Evolutionary conservation across 2,329 filamentous ascomycete genomes (phyloP).

Genomic region (Colletotrichum echinochloae): DNA sequence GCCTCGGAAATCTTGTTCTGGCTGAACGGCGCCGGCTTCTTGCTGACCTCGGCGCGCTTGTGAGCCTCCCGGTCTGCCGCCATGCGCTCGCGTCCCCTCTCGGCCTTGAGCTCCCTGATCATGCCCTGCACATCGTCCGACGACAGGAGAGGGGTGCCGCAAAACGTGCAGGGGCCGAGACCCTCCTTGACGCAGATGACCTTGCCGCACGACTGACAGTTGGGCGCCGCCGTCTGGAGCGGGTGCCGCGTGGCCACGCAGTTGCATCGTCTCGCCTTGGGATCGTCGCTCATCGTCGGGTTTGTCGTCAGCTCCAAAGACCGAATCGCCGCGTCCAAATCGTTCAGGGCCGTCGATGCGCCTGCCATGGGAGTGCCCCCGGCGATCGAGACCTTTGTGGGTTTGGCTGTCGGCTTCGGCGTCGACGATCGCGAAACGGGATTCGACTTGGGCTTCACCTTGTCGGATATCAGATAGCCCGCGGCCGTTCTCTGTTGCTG

Average conservation of each 20-base stretch:
- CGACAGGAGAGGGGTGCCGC: constrained; percentile 78
- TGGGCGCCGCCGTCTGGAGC: constrained; percentile 89
- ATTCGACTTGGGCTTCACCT: constrained; percentile 68
- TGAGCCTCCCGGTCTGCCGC: constrained; percentile 80
- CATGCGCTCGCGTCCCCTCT: constrained; percentile 89
- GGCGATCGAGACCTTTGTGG: constrained; percentile 76
- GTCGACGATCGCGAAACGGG: constrained; percentile 65
- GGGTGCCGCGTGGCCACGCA: constrained; percentile 92
- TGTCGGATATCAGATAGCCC: constrained; percentile 87
- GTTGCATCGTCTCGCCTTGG: constrained; percentile 77
- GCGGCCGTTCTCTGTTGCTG: constrained; percentile 71
- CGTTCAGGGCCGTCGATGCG: constrained; percentile 77
- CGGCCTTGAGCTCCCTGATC: constrained; percentile 84
- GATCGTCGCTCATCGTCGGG: constrained; percentile 71
- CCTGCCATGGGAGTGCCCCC: constrained; percentile 88
- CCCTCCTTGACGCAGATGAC: constrained; percentile 96
- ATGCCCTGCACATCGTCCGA: constrained; percentile 83
- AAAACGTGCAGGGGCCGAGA: constrained; percentile 93
- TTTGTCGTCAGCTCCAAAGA: constrained; percentile 93
- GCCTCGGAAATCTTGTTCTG: constrained; percentile 66
- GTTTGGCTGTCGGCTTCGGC: constrained; percentile 59
- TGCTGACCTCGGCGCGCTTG: constrained; percentile 73
- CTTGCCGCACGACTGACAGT: constrained; percentile 92
- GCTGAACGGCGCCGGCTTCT: constrained; percentile 70
- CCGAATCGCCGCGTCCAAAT: constrained; percentile 85